These are phyloP conservation scores for Penicillium odoratum DNA, from an alignment of 495 filamentous ascomycete species.

Conservation along the genomic window DNA sequence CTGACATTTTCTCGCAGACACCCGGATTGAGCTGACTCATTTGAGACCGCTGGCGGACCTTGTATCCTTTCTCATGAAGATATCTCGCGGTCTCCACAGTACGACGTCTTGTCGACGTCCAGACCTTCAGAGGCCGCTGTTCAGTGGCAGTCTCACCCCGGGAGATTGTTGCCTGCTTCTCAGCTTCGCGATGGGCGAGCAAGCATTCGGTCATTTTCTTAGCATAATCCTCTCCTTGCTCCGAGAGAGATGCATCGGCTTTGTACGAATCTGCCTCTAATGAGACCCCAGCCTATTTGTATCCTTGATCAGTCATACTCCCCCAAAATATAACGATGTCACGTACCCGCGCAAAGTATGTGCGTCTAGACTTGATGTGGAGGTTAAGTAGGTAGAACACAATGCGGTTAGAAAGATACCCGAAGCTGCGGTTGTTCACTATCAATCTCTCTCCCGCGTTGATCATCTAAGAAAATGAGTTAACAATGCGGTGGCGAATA, in stretches of 20 bases:
- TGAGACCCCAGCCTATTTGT: slow-evolving; percentile 56
- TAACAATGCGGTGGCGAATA: background rate
- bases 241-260: slow-evolving; percentile 78
- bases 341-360: slow-evolving; percentile 86
- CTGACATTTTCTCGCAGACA: slow-evolving; percentile 87
- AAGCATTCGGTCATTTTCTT: slow-evolving; percentile 83
- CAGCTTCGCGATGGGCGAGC: slow-evolving; percentile 76
- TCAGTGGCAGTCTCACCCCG: slow-evolving; percentile 67
- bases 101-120: slow-evolving; percentile 89
- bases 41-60: slow-evolving; percentile 85
- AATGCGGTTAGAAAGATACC: slow-evolving; percentile 92
- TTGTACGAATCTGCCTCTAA: slow-evolving; percentile 86
- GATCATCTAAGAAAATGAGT: slow-evolving; percentile 66
- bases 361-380: slow-evolving; percentile 90
- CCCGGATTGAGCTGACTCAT: slow-evolving; percentile 97
- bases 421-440: slow-evolving; percentile 94
- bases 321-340: background rate
- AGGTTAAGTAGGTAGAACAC: slow-evolving; percentile 98
- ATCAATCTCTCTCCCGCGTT: slow-evolving; percentile 91
- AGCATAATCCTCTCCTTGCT: slow-evolving; percentile 82
- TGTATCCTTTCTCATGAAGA: slow-evolving; percentile 74
- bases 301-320: slow-evolving; percentile 1
- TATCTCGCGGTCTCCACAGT: slow-evolving; percentile 89
- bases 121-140: slow-evolving; percentile 80
- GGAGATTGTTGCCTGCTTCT: slow-evolving; percentile 66